Base-by-base conservation (phyloP, 768 basidiomycete species). In the Leucosporidium scottii region DNA sequence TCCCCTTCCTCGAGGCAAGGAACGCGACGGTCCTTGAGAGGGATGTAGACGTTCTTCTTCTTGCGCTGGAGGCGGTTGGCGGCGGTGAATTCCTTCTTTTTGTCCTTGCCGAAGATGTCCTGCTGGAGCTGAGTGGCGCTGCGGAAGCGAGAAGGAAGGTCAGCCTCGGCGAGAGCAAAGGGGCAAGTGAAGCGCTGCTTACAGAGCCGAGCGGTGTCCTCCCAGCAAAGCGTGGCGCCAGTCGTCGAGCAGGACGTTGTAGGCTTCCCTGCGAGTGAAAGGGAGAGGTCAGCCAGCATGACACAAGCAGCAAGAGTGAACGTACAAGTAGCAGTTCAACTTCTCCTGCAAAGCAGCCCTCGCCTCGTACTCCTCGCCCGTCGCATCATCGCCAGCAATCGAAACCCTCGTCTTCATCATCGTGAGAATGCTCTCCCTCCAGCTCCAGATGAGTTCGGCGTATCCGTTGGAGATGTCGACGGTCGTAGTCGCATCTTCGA, bases 321-420 rank as follows among this genome's bases (percentile, higher is more conserved):
- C 39, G 39, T 8, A 44, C 39, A 73, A 53, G 57, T 70, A 69
- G 31, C 70, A 57, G 39, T 67, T 64, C 4, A 69, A 50, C 60
- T 64, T 64, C 58, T 76, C 70, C 61, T 76, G 75, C 21, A 65
- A 39, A 18, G 59, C 68, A 0, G 74, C 74, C 17, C 72, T 44
- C 18, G 39, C 39, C 50, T 72, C 70, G 62, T 74, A 75, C 61
- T 74, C 73, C 12, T 72, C 71, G 20, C 70, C 74, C 0, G 73
- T 67, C 12, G 71, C 73, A 18, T 73, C 54, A 7, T 73, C 68
- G 20, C 68, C 69, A 5, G 62, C 59, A 54, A 70, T 64, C 21
- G 54, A 58, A 21, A 72, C 69, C 18, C 61, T 34, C 21, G 59
- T 64, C n/a, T 53, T 25, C 15, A 68, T 39, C 69, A 73, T 70